phyloP scores from a whole-genome alignment of 176 grass and related monocot genomes.

The Puccinellia tenuiflora region DNA sequence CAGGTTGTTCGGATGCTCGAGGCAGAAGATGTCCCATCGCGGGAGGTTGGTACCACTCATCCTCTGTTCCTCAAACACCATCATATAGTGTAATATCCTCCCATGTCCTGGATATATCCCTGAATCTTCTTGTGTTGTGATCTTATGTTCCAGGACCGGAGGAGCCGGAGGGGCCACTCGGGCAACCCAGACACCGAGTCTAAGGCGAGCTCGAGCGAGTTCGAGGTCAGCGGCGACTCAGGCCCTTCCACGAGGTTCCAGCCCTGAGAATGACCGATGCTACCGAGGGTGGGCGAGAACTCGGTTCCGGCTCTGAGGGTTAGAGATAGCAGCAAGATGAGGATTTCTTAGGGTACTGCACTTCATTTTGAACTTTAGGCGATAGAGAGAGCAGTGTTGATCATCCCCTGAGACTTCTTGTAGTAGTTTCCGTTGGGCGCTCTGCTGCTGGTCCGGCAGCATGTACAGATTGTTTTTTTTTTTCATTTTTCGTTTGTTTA shows the following conservation, averaged over 20 bases:
- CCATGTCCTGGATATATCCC: background rate
- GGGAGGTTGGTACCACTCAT: conserved; percentile 37
- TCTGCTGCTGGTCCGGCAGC: background rate
- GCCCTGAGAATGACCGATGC: background rate
- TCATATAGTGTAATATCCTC: no score
- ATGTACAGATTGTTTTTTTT: conserved; percentile 25
- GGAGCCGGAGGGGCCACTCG: conserved; percentile 42
- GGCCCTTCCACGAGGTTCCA: conserved; percentile 43
- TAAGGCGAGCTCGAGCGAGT: conserved; percentile 48
- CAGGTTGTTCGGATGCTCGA: conserved; percentile 68
- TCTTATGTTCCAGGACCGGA: conserved; percentile 37
- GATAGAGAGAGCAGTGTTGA: conserved; percentile 3
- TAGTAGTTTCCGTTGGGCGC: background rate
- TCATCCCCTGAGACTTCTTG: background rate
- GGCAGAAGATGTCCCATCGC: conserved; percentile 52
- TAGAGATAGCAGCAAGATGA: background rate
- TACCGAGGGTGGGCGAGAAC: background rate
- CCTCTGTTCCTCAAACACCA: background rate
- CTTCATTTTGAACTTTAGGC: conserved; percentile 11
- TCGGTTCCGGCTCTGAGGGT: background rate
- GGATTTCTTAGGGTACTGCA: conserved; percentile 4
- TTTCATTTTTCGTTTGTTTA: background rate
- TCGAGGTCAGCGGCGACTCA: conserved; percentile 33
- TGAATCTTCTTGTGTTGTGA: background rate
- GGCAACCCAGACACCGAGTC: conserved; percentile 34